These are phyloP conservation scores for Candida hungchunana DNA, from an alignment of 805 yeast species.

Conservation along the genomic window DNA sequence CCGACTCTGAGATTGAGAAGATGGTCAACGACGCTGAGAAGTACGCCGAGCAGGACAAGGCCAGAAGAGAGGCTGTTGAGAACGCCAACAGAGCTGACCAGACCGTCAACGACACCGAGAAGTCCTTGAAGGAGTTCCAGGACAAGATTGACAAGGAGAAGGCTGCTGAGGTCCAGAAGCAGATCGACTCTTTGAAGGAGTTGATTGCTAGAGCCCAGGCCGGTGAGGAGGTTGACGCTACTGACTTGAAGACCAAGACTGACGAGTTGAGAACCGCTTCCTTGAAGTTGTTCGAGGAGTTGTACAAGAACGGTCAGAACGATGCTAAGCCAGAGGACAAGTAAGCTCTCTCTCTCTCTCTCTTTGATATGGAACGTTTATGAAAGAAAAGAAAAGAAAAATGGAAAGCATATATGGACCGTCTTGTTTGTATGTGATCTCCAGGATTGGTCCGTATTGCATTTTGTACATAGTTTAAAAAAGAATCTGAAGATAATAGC, in stretches of 20 bases:
- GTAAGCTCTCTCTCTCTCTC: conserved; percentile 3
- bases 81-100: conserved; percentile 81
- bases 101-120: conserved; percentile 80
- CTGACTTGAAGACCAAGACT: conserved; percentile 70
- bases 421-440: background rate
- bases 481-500: background rate
- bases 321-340: conserved; percentile 27
- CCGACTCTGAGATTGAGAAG: conserved; percentile 58
- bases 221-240: conserved; percentile 53
- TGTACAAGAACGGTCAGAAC: conserved; percentile 26
- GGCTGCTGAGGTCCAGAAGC: conserved; percentile 43
- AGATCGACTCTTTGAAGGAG: conserved; percentile 56
- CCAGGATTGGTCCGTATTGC: conserved; percentile 8
- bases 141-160: conserved; percentile 56
- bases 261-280: conserved; percentile 77
- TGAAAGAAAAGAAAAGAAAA: conserved; percentile 4
- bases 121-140: conserved; percentile 73
- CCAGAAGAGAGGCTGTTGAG: conserved; percentile 58
- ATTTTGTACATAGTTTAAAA: conserved; percentile 14
- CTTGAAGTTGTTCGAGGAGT: conserved; percentile 66
- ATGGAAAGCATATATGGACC: background rate
- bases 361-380: conserved; percentile 8
- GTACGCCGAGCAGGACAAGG: conserved; percentile 55
- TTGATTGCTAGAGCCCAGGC: conserved; percentile 67
- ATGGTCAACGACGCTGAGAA: conserved; percentile 58